Evolutionary conservation across 495 filamentous ascomycete genomes (phyloP), one percentile per base, ranked within the genome.

Genomic region (Immersiella caudata): DNA sequence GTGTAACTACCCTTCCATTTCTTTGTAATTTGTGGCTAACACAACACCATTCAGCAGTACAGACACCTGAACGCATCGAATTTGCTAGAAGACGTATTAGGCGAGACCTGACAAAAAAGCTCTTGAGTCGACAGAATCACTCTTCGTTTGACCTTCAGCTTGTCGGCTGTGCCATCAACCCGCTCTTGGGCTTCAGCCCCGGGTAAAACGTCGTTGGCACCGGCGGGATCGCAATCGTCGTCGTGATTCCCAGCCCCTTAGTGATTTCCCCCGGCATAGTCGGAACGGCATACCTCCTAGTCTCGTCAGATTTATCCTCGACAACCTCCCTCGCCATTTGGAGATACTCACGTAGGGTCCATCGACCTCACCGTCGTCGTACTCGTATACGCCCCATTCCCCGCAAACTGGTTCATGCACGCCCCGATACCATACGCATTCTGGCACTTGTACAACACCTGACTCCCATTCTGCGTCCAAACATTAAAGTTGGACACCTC

Each of bases 171-270:
- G 52, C 52, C 52, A 55, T 55, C 52, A 55, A 22, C 52, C 16
- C 16, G n/a, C 56, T 59, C 56, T 26, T n/a, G 1, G 81, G 78
- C 56, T 76, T 79, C 11, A 73, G 71, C 40, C 82, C 82, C 7
- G 84, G 85, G 60, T 78, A 86, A 75, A 83, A 86, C 16, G 78
- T 81, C n/a, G 82, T 80, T 1, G 83, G 83, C n/a, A 87, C 82
- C n/a, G 83, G 73, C 5, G 84, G 85, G 62, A 86, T 83, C 20
- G 83, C 80, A 59, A 87, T 85, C 22, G 71, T 74, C 51, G 69
- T 71, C 8, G 76, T 79, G 6, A 78, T 81, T 11, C 82, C 82
- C 68, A 84, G 83, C 0, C 76, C 76, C n/a, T 50, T 61, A 2
- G 75, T 67, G 65, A 87, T 66, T 64, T 87, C 82, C 16, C 67